Evolutionary conservation across 768 basidiomycete genomes (phyloP).

Genomic region (Amylocystis lapponica): DNA sequence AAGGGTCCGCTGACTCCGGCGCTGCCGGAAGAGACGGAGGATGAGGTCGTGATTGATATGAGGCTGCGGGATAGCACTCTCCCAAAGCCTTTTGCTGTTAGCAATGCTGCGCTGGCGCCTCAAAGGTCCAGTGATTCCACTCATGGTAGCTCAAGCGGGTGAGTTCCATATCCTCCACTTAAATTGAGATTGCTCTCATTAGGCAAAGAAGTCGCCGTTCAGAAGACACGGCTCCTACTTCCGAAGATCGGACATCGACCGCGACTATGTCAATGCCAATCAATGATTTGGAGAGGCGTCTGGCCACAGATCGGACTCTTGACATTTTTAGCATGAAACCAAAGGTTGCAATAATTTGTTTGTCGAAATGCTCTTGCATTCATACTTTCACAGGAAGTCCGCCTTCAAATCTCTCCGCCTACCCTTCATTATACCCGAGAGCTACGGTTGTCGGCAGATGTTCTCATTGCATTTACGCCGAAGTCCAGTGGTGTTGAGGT

Average conservation of each 20-base stretch:
- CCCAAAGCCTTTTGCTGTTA: constrained; percentile 5
- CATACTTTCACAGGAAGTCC: constrained; percentile 58
- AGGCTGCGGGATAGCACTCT: constrained; percentile 29
- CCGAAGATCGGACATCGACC: constrained; percentile 47
- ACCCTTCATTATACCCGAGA: constrained; percentile 71
- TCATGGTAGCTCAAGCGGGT: constrained; percentile 45
- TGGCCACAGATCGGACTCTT: constrained; percentile 72
- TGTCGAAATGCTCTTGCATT: constrained; percentile 1
- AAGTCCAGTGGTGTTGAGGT: constrained; percentile 69
- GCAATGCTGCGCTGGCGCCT: constrained; percentile 13
- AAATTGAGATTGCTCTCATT: neutral
- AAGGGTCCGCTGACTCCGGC: constrained; percentile 11
- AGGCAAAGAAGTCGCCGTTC: constrained; percentile 50
- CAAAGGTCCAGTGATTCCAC: constrained; percentile 21
- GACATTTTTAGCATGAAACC: constrained; percentile 96
- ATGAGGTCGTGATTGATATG: constrained; percentile 56
- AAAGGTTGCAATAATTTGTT: constrained; percentile 55
- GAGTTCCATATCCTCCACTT: constrained; percentile 19
- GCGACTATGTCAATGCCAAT: constrained; percentile 52
- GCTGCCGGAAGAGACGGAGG: constrained; percentile 34
- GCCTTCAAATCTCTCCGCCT: constrained; percentile 84
- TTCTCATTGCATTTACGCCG: constrained; percentile 72
- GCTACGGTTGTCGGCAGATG: constrained; percentile 67
- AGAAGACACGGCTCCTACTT: constrained; percentile 51
- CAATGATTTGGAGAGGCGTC: constrained; percentile 72